These are phyloP conservation scores for Tricholomella constricta DNA, from an alignment of 768 basidiomycete species.

Conservation along the genomic window DNA sequence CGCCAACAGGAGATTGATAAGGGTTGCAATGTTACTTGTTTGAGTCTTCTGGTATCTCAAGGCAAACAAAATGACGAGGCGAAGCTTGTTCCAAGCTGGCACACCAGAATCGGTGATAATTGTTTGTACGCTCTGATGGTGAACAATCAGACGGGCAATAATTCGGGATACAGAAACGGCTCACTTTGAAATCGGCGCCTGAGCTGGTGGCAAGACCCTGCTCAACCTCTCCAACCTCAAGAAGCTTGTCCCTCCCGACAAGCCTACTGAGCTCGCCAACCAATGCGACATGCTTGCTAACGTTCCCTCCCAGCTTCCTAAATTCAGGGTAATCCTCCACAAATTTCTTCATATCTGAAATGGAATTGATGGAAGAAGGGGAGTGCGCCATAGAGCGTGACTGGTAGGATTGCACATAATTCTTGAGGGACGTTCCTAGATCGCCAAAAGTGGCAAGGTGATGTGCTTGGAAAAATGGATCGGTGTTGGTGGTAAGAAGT, in stretches of 20 bases:
- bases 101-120: conserved; percentile 69
- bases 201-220: conserved; percentile 94
- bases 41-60: conserved; percentile 93
- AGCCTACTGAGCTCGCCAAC: conserved; percentile 95
- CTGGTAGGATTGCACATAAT: conserved; percentile 94
- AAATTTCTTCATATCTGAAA: conserved; percentile 95
- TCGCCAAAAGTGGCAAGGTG: conserved; percentile 95
- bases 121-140: conserved; percentile 73
- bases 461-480: conserved; percentile 92
- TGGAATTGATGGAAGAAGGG: conserved; percentile 86
- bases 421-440: conserved; percentile 86
- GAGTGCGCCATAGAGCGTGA: conserved; percentile 75
- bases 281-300: conserved; percentile 96
- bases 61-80: conserved; percentile 89
- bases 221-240: conserved; percentile 93
- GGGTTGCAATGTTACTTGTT: conserved; percentile 75
- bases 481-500: conserved; percentile 86
- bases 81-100: conserved; percentile 80
- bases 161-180: conserved; percentile 15
- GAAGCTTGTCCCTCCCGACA: conserved; percentile 80
- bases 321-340: conserved; percentile 99
- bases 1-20: conserved; percentile 72
- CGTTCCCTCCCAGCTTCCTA: conserved; percentile 93
- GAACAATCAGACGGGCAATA: background rate
- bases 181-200: conserved; percentile 84